Percentiles rank a stretch among this genome's conserved stretches.
These are phyloP conservation scores for Musa itinerans DNA, from an alignment of 176 grass and related monocot genomes.

Conservation along the genomic window DNA sequence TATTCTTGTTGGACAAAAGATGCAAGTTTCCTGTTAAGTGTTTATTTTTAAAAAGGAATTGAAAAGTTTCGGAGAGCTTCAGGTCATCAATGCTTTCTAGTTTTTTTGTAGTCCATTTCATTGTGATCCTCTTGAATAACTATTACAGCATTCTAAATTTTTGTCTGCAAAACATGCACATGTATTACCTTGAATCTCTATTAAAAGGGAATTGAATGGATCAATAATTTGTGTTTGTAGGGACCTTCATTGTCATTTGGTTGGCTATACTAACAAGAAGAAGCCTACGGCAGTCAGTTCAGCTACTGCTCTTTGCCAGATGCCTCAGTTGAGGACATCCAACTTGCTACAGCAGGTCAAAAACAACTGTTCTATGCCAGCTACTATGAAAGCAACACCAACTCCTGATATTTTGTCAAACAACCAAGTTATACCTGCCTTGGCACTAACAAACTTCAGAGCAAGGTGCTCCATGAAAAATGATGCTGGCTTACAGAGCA, in stretches of 20 bases:
- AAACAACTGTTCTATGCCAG: slow-evolving; percentile 11
- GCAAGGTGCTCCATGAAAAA: slow-evolving; percentile 14
- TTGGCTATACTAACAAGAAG: slow-evolving; percentile 84
- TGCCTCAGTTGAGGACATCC: background rate
- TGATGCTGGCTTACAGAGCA: slow-evolving; percentile 8
- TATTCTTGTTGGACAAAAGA: no score
- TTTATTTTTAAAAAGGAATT: no score
- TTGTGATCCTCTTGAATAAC: background rate
- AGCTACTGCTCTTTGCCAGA: slow-evolving; percentile 39
- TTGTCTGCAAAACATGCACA: background rate
- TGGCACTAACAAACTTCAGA: slow-evolving; percentile 7
- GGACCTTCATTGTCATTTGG: slow-evolving; percentile 68
- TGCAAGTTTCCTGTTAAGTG: no score
- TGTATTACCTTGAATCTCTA: background rate
- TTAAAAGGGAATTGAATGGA: background rate
- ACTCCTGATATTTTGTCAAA: slow-evolving; percentile 35
- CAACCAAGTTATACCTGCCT: slow-evolving; percentile 18
- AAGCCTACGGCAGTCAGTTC: slow-evolving; percentile 15
- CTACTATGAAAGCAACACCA: slow-evolving; percentile 18
- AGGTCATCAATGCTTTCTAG: no score
- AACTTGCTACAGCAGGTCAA: background rate
- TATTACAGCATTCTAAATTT: background rate
- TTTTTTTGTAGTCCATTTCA: background rate
- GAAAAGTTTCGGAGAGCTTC: no score
- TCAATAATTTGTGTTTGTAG: slow-evolving; percentile 25